Evolutionary conservation across 2,329 filamentous ascomycete genomes (phyloP).

Genomic region (Pseudocercospora fijiensis): DNA sequence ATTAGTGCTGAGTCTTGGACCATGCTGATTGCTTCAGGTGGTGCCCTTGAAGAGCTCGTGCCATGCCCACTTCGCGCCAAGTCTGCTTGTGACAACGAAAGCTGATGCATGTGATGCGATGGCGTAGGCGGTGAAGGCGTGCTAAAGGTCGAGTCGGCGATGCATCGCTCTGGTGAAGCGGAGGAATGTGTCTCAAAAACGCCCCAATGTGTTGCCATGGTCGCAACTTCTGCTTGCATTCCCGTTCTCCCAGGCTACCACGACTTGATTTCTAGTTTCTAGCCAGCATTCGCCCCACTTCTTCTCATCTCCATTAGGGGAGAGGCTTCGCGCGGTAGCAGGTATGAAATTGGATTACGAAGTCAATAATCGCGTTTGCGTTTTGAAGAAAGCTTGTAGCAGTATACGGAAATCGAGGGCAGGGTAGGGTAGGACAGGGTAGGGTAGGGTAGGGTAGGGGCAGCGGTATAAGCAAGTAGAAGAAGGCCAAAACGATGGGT

Average conservation of each 20-base stretch:
- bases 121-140: neutral
- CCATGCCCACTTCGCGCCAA: neutral
- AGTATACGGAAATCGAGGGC: neutral
- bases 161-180: neutral
- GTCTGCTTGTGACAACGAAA: constrained; percentile 8
- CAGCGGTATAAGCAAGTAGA: neutral
- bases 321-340: neutral
- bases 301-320: neutral
- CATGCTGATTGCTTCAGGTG: constrained; percentile 1
- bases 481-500: neutral
- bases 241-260: neutral
- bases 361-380: neutral
- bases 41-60: neutral
- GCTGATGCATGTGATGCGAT: constrained; percentile 1
- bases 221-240: neutral
- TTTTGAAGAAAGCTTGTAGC: neutral
- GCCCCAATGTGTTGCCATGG: constrained; percentile 4
- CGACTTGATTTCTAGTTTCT: neutral
- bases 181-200: constrained; percentile 9
- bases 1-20: neutral
- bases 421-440: neutral
- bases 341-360: neutral
- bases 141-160: neutral
- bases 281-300: neutral
- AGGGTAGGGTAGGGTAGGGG: neutral